These are phyloP conservation scores for Tanacetum coccineum DNA, from an alignment of 129 eudicot genomes.

Conservation along the genomic window DNA sequence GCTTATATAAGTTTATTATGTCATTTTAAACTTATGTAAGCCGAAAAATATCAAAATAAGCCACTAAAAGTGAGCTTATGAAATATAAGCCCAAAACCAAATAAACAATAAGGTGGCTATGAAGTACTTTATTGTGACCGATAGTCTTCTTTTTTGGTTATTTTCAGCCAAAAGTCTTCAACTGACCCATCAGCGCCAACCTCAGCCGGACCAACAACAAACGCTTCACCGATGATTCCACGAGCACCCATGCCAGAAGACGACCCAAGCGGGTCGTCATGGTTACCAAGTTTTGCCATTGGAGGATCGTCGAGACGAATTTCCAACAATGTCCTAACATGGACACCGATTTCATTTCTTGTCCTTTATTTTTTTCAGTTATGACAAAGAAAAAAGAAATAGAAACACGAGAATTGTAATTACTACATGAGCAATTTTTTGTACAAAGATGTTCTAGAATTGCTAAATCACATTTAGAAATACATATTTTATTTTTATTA, in stretches of 20 bases:
- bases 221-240: conserved; percentile 22
- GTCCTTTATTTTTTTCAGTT: conserved; percentile 7
- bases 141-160: not conserved
- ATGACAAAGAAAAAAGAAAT: not conserved
- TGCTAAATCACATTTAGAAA: conserved; percentile 7
- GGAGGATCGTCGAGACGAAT: conserved; percentile 44
- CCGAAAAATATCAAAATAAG: no score
- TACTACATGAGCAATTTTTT: conserved; percentile 33
- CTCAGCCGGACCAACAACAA: conserved; percentile 23
- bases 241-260: conserved; percentile 27
- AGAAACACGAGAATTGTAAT: conserved; percentile 12
- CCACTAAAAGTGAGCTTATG: no score
- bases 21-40: no score
- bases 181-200: conserved; percentile 25
- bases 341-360: conserved; percentile 18
- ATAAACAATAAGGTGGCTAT: no score
- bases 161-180: conserved; percentile 61
- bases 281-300: conserved; percentile 54
- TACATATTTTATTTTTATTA: not conserved
- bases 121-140: not conserved
- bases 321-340: conserved; percentile 25
- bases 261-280: conserved; percentile 35
- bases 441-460: conserved; percentile 29
- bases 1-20: no score
- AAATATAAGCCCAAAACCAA: no score